Evolutionary conservation across 2,329 filamentous ascomycete species (phyloP), one percentile per base, ranked within the genome.

Genomic region (Rhynchosporium graminicola): DNA sequence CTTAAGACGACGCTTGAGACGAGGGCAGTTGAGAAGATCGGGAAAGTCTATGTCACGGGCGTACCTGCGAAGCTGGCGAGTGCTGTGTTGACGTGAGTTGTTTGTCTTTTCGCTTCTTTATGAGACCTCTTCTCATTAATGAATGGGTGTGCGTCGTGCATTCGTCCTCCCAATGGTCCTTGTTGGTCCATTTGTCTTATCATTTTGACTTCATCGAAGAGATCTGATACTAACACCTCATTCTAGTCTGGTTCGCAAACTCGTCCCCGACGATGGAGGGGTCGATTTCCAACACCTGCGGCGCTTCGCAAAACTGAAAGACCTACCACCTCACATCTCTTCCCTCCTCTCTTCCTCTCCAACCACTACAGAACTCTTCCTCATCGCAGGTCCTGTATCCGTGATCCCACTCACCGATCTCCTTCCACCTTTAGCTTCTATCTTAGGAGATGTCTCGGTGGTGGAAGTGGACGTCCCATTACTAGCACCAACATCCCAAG

Each of bases 41-140:
- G 88, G 56, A 80, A 84, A 63, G 87, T 87, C 59, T 89, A 89
- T 74, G 85, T 91, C 66, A 88, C 91, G 56, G 83, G 88, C 71
- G 83, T 90, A 60, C 90, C 90, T 52, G 84, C 87, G 66, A 90
- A 87, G 75, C 82, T 83, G 69, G 89, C 90, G 68, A 91, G 89
- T 75, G 81, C 83, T 67, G 83, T 92, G 71, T 83, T 95, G 72
- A 86, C 83, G 90, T 92, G 78, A 75, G 85, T 80, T 29, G 46
- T 57, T 38, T 47, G 59, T 55, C 67, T 15, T 15, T 3, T 31
- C n/a, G 2, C 12, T 26, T 58, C 46, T 40, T 33, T 46, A 31
- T 20, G 20, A 20, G 20, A 20, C 20, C 20, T 20, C 20, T 20
- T 20, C 20, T 20, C 20, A 20, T 20, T 20, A 20, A 20, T 20